Conservation (phyloP, 2,329 filamentous ascomycete genomes). For the Alternaria postmessia region DNA sequence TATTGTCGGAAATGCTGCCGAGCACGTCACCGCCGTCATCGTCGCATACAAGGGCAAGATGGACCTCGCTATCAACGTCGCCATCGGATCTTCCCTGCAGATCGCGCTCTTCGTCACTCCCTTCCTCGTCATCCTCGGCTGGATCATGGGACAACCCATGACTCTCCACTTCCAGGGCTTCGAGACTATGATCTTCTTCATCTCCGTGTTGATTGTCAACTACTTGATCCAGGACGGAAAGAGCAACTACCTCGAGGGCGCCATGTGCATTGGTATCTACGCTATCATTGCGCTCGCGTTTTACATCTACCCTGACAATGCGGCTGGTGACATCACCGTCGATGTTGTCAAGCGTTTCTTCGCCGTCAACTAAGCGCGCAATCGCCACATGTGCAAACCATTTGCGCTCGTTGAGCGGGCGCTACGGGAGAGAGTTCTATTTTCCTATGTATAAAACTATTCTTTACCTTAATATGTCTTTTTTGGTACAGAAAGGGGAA, state of each 20-base stretch:
- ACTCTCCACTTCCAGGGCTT: constrained; percentile 86
- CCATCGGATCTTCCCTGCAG: constrained; percentile 63
- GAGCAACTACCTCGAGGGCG: constrained; percentile 86
- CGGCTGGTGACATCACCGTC: constrained; percentile 41
- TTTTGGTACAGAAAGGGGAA: background rate
- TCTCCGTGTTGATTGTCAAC: constrained; percentile 85
- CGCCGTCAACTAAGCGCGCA: constrained; percentile 10
- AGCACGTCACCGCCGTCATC: constrained; percentile 64
- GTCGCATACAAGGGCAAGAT: constrained; percentile 66
- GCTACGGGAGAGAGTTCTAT: background rate
- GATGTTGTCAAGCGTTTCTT: constrained; percentile 43
- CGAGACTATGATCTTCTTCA: constrained; percentile 86
- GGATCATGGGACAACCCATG: constrained; percentile 63
- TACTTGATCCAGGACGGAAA: constrained; percentile 86
- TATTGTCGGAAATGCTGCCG: constrained; percentile 65
- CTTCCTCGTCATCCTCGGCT: constrained; percentile 65
- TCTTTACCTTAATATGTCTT: background rate
- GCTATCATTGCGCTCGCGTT: constrained; percentile 68
- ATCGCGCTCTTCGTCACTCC: constrained; percentile 67
- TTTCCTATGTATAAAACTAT: constrained; percentile 21
- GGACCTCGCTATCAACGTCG: constrained; percentile 65
- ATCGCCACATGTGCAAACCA: background rate
- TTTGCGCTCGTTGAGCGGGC: constrained; percentile 14
- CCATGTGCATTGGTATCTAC: constrained; percentile 64
- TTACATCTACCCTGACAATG: constrained; percentile 67